A percentile compares a stretch with the other conserved stretches of the same genome.
Evolutionary conservation across 2,329 filamentous ascomycete genomes (phyloP).

Genomic region (Fusarium sp.): DNA sequence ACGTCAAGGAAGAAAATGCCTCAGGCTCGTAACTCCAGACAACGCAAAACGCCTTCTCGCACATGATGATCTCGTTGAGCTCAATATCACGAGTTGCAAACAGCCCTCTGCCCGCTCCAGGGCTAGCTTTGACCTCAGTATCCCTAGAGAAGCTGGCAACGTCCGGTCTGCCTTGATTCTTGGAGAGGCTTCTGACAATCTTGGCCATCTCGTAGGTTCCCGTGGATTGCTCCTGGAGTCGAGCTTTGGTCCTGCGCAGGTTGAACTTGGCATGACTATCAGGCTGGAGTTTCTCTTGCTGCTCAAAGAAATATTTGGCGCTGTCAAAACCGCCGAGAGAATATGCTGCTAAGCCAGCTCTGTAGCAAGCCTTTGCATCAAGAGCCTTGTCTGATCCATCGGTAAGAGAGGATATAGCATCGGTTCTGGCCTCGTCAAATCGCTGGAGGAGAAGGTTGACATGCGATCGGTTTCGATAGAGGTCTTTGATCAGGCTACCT

Average conservation of each 20-base stretch:
- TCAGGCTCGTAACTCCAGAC: slow-evolving; percentile 48
- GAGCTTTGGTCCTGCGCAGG: slow-evolving; percentile 31
- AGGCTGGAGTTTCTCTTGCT: slow-evolving; percentile 41
- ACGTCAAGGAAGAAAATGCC: slow-evolving; percentile 47
- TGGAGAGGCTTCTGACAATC: slow-evolving; percentile 38
- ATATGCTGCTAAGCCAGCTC: slow-evolving; percentile 48
- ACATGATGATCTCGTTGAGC: slow-evolving; percentile 47
- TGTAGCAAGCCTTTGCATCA: slow-evolving; percentile 49
- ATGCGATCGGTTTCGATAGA: slow-evolving; percentile 47
- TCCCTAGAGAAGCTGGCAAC: slow-evolving; percentile 43
- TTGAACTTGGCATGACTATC: slow-evolving; percentile 33
- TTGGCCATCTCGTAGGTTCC: slow-evolving; percentile 41
- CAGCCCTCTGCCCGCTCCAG: slow-evolving; percentile 50
- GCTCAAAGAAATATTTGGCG: slow-evolving; percentile 41
- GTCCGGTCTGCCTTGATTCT: slow-evolving; percentile 46
- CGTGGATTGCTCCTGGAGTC: slow-evolving; percentile 40
- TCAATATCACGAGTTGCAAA: slow-evolving; percentile 50
- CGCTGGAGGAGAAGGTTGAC: slow-evolving; percentile 48
- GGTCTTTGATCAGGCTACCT: slow-evolving; percentile 44
- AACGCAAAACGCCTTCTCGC: slow-evolving; percentile 50
- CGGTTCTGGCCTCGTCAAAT: slow-evolving; percentile 47
- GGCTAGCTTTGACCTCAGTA: slow-evolving; percentile 44
- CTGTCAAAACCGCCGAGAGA: slow-evolving; percentile 41
- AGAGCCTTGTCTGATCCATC: slow-evolving; percentile 28
- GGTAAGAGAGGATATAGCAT: slow-evolving; percentile 48